Evolutionary conservation across 2,329 filamentous ascomycete genomes (phyloP), one percentile per base, ranked within the genome.

Genomic region (Diatrype stigma): DNA sequence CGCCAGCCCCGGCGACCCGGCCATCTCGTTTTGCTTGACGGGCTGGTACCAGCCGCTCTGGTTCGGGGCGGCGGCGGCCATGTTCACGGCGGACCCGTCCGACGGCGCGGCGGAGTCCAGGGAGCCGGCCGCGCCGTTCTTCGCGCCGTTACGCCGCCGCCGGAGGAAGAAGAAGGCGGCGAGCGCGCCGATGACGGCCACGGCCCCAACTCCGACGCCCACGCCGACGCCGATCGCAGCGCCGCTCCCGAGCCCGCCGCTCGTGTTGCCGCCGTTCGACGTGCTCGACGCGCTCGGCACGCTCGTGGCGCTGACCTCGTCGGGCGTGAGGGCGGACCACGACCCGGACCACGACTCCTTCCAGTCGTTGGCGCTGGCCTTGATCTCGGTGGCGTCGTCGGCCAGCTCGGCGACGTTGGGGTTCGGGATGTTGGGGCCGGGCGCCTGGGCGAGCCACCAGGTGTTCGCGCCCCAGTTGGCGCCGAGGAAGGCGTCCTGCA

Each of bases 401-500:
- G 34, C 44, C 12, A 64, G 46, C 38, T 59, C 56, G 32, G 62
- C 46, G 22, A 65, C 50, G 8, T 55, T 46, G 12, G 59, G 37
- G 4, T 49, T 46, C n/a, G 60, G 52, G 45, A 70, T 53, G 38
- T 61, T 65, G 0, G 72, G 73, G 0, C 71, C 71, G 1, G 72
- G 71, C 4, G 70, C 71, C 49, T 74, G 71, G 5, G 65, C 72
- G 8, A 75, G 60, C 63, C 68, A 74, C 61, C 64, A 66, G 16
- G 56, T 64, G 21, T 63, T 62, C 0, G 55, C 38, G 17, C 63
- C 60, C 67, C 69, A 74, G 52, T 74, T 71, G 6, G 67, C 69
- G 3, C 68, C 73, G 0, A 76, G 50, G 42, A 77, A 77, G 3
- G 74, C 72, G 26, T 74, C 73, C 54, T 78, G 75, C 1, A 77